Conservation (phyloP, 768 basidiomycete species). For the Krasilnikovozyma curviuscula region DNA sequence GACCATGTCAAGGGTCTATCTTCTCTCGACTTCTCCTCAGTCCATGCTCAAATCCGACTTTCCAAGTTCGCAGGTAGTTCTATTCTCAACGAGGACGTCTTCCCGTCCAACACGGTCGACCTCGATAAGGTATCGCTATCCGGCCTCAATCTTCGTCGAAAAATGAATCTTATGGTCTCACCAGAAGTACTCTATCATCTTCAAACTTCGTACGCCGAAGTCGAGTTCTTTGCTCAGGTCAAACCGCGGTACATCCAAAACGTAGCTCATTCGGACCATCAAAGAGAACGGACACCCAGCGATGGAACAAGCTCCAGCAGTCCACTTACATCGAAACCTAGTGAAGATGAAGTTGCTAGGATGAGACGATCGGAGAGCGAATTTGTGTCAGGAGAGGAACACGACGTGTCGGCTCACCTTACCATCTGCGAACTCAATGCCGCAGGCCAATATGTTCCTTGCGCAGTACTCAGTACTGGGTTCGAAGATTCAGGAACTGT, state of each 20-base stretch:
- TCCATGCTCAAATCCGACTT: constrained; percentile 73
- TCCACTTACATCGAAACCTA: not conserved
- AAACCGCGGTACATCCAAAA: constrained; percentile 69
- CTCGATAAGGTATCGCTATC: constrained; percentile 50
- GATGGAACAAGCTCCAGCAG: constrained; percentile 3
- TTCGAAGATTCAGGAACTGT: constrained; percentile 66
- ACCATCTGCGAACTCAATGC: constrained; percentile 72
- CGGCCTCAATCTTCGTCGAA: constrained; percentile 64
- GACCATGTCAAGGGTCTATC: constrained; percentile 77
- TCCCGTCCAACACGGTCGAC: constrained; percentile 54
- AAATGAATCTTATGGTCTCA: constrained; percentile 57
- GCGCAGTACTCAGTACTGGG: constrained; percentile 59
- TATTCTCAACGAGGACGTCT: constrained; percentile 55
- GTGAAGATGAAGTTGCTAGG: constrained; percentile 16
- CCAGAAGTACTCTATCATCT: constrained; percentile 54
- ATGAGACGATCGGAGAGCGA: constrained; percentile 90
- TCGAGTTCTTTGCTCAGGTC: constrained; percentile 76
- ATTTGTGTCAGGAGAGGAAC: constrained; percentile 65
- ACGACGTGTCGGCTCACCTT: constrained; percentile 76
- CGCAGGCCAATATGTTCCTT: constrained; percentile 63
- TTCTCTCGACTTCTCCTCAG: constrained; percentile 65
- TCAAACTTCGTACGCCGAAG: constrained; percentile 54
- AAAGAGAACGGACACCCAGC: constrained; percentile 47
- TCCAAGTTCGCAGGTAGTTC: constrained; percentile 66
- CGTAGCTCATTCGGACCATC: constrained; percentile 81